phyloP scores from a whole-genome alignment of 2,329 filamentous ascomycete species.

The Dactylellina leptospora region DNA sequence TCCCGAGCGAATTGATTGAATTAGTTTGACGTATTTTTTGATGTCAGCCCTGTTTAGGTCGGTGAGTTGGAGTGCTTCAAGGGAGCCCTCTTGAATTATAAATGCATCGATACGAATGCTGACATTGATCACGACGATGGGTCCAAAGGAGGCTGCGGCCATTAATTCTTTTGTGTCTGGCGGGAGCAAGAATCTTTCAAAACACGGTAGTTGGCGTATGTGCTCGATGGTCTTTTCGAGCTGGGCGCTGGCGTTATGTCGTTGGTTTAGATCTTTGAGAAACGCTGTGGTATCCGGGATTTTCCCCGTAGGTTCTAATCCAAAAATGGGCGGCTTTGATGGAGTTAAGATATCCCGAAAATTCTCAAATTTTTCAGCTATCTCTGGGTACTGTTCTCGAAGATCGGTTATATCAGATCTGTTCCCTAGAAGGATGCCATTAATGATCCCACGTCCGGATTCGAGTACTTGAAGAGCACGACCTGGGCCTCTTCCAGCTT shows the following conservation, averaged over 20 bases:
- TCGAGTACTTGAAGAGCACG: not conserved
- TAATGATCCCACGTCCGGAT: not conserved
- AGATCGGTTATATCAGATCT: not conserved
- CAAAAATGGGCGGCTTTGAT: too few species aligned
- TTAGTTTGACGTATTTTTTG: not conserved
- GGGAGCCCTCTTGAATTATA: not conserved
- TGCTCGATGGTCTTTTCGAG: not conserved
- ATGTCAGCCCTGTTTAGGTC: not conserved
- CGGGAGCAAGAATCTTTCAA: conserved; percentile 26
- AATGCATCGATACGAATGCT: conserved; percentile 28
- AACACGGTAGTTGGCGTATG: conserved; percentile 1
- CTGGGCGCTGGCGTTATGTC: too few species aligned
- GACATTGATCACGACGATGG: conserved; percentile 22
- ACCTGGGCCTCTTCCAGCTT: not conserved
- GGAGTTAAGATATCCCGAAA: not conserved
- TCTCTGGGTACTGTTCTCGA: not conserved
- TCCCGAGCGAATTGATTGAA: not conserved
- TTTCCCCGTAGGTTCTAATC: too few species aligned
- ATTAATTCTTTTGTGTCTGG: conserved; percentile 16
- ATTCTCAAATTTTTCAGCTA: not conserved
- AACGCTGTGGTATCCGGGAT: not conserved
- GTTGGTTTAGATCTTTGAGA: not conserved
- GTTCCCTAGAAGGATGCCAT: not conserved
- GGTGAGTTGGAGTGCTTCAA: conserved; percentile 2
- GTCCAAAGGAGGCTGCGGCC: not conserved